phyloP scores from a whole-genome alignment of 2,329 filamentous ascomycete species.

The Hypoxylon sp. region DNA sequence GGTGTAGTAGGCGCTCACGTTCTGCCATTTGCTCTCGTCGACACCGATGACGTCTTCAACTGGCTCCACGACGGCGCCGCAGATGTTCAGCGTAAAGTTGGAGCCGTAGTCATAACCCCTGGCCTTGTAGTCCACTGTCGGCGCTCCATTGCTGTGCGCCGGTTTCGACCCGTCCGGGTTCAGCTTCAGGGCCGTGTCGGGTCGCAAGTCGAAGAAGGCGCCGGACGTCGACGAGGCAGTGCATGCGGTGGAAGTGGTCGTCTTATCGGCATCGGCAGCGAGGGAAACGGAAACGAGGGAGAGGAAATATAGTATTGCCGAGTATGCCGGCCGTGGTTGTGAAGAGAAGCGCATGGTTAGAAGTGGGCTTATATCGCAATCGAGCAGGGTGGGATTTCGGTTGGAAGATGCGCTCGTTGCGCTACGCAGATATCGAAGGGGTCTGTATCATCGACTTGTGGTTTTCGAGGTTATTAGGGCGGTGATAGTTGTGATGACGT shows the following conservation, averaged over 20 bases:
- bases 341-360: conserved; percentile 47
- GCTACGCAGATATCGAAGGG: conserved; percentile 19
- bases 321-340: conserved; percentile 42
- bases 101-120: conserved; percentile 81
- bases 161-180: conserved; percentile 59
- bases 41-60: conserved; percentile 74
- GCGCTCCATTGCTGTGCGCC: conserved; percentile 55
- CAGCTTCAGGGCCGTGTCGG: conserved; percentile 62
- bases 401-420: conserved; percentile 35
- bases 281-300: conserved; percentile 50
- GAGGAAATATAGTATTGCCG: conserved; percentile 54
- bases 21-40: conserved; percentile 71
- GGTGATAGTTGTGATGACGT: conserved; percentile 3
- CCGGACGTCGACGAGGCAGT: conserved; percentile 68
- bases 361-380: conserved; percentile 20
- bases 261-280: conserved; percentile 55
- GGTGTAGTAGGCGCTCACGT: conserved; percentile 84
- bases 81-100: conserved; percentile 89
- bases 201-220: conserved; percentile 70
- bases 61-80: conserved; percentile 77
- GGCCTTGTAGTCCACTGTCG: conserved; percentile 69
- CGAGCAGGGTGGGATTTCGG: not conserved
- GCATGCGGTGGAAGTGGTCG: conserved; percentile 62
- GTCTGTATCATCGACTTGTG: conserved; percentile 19
- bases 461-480: conserved; percentile 9